These are phyloP conservation scores for Strobilomyces echinocephalus DNA, from an alignment of 768 basidiomycete species.

Conservation along the genomic window DNA sequence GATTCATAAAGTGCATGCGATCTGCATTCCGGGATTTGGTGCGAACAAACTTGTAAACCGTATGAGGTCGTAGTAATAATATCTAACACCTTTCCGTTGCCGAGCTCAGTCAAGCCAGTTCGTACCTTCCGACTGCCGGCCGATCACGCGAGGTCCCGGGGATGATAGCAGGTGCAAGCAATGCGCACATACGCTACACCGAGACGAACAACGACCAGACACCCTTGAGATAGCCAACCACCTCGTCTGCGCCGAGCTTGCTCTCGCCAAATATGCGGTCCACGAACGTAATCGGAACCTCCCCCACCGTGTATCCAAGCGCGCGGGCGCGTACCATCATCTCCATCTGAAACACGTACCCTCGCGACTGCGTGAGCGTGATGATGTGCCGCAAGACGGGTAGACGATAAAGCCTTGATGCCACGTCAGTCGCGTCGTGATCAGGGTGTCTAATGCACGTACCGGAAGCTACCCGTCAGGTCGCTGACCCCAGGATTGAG, in stretches of 20 bases:
- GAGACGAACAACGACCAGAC: constrained; percentile 76
- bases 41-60: background rate
- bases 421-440: background rate
- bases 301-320: constrained; percentile 80
- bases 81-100: too few species aligned
- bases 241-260: constrained; percentile 83
- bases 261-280: constrained; percentile 93
- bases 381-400: constrained; percentile 80
- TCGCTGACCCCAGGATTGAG: constrained; percentile 85
- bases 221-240: constrained; percentile 82
- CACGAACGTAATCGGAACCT: constrained; percentile 92
- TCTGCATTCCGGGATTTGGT: constrained; percentile 41
- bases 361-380: constrained; percentile 76
- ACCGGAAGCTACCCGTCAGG: constrained; percentile 88
- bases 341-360: constrained; percentile 98
- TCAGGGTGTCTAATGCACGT: constrained; percentile 17
- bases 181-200: constrained; percentile 30
- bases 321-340: constrained; percentile 91
- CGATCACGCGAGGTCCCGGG: too few species aligned
- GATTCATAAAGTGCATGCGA: constrained; percentile 67
- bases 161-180: background rate
- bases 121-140: too few species aligned
- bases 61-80: background rate
- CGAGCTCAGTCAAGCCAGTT: too few species aligned
- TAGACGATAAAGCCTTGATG: constrained; percentile 64